Conservation (phyloP, 306 rosid genomes). For the Cicer pinnatifidum region DNA sequence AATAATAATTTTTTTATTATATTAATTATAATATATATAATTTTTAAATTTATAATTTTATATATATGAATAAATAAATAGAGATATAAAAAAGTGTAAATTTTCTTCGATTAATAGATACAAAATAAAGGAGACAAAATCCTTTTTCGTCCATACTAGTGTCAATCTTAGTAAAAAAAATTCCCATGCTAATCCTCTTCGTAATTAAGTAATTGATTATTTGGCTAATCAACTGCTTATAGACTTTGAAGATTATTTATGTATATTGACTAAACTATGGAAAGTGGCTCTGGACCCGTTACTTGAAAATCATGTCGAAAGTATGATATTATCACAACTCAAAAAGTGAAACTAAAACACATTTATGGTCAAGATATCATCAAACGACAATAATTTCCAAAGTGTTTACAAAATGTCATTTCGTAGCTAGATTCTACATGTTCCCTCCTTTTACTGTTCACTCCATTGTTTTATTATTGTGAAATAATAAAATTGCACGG, state of each 20-base stretch:
- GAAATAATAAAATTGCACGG: conserved; percentile 42
- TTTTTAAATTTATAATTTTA: too few species aligned
- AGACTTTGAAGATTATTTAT: conserved; percentile 19
- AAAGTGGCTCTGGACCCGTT: conserved; percentile 25
- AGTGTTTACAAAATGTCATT: conserved; percentile 46
- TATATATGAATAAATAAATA: too few species aligned
- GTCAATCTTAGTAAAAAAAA: too few species aligned
- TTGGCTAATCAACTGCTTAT: conserved; percentile 8
- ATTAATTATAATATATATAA: too few species aligned
- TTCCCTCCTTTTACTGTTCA: conserved; percentile 49
- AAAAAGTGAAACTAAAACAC: conserved; percentile 48
- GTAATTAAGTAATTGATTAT: not conserved
- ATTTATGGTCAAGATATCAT: conserved; percentile 43
- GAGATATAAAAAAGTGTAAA: too few species aligned
- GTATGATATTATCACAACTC: conserved; percentile 52
- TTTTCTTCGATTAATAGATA: too few species aligned
- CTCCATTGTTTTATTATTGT: conserved; percentile 28
- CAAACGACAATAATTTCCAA: conserved; percentile 36
- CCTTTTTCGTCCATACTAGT: too few species aligned
- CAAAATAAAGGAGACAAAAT: too few species aligned
- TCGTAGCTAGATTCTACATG: conserved; percentile 55
- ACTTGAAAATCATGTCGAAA: conserved; percentile 38
- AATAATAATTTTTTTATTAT: too few species aligned
- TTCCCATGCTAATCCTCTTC: conserved; percentile 22
- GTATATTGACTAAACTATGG: conserved; percentile 34